Base-by-base conservation (phyloP, 1,284 basidiomycete species). In the Cryptococcus sp. region DNA sequence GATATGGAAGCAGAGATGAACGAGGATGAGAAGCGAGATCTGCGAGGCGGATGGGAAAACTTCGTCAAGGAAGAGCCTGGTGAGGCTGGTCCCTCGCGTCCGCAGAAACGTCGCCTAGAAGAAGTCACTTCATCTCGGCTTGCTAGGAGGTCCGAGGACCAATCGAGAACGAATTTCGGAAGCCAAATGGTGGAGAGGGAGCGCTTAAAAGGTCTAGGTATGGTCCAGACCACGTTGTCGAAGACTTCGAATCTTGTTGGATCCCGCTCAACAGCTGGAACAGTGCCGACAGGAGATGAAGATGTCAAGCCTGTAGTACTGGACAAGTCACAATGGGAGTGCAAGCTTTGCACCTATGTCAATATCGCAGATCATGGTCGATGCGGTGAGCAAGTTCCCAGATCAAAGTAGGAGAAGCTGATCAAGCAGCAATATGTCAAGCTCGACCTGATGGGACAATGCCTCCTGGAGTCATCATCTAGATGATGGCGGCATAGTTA, bases 1-100 rank as follows among this genome's bases (percentile, higher is more conserved):
- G 63, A 72, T 50, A 66, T 72, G 60, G 70, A 71, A 37, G 53
- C 54, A 7, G 69, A 70, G 39, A 67, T 69, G 69, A 53, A 58
- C n/a, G 61, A 64, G 2, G 59, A 60, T 11, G 71, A 72, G 54
- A 57, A 49, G 40, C 54, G 60, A 10, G 57, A 48, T 3, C 53
- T 72, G 7, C 46, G 67, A 46, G 63, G 63, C 14, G 63, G 64
- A 24, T 72, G 68, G 69, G 51, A 69, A 40, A 62, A 70, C 5
- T 66, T 53, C 37, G 49, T 65, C 36, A 46, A 50, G 43, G n/a
- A 21, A 19, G 23, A 13, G 25, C 25, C 18, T 21, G 22, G 42
- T 11, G 46, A 36, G 10, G n/a, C 40, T 21, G 49, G 39, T 18
- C 46, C 55, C 10, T 36, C 45, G 5, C n/a, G 28, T 28, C 28